A percentile compares a stretch with the other conserved stretches of the same genome.
phyloP scores from a whole-genome alignment of 306 rosid genomes.

The Aeschynomene evenia region DNA sequence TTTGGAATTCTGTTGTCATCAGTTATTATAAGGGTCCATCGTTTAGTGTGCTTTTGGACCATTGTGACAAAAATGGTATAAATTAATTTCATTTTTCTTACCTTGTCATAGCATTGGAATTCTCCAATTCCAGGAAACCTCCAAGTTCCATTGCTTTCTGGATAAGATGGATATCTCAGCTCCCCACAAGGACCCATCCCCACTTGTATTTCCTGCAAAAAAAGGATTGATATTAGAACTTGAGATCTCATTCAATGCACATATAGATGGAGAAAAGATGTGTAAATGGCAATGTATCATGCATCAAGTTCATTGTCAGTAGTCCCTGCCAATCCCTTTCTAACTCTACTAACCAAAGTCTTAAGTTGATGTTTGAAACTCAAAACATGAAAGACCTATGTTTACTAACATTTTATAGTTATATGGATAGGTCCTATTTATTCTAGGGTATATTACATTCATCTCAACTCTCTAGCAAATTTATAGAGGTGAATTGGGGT shows the following conservation, averaged over 20 bases:
- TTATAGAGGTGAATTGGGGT: too few species aligned
- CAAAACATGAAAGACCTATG: background rate
- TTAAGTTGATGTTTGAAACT: background rate
- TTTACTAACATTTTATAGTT: background rate
- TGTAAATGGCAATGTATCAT: background rate
- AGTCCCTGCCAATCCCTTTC: background rate
- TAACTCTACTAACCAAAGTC: background rate
- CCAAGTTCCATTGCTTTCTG: slow-evolving; percentile 93
- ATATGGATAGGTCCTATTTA: background rate
- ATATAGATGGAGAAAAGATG: background rate
- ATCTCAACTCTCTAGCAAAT: background rate
- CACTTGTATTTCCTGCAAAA: slow-evolving; percentile 88
- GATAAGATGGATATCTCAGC: slow-evolving; percentile 96
- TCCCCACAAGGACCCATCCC: slow-evolving; percentile 99
- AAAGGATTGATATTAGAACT: slow-evolving; percentile 16
- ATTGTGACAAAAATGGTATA: background rate
- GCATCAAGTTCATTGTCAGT: background rate
- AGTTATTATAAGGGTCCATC: background rate
- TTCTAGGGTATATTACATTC: background rate
- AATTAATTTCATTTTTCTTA: slow-evolving; percentile 18
- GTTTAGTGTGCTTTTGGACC: background rate
- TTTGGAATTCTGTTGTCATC: slow-evolving; percentile 9
- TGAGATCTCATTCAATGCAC: slow-evolving; percentile 21
- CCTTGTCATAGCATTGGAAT: slow-evolving; percentile 97
- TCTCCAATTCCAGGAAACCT: slow-evolving; percentile 95